These are phyloP conservation scores for Haplosporangium gracile DNA, from an alignment of 192 early-diverging fungal genomes.

Conservation along the genomic window DNA sequence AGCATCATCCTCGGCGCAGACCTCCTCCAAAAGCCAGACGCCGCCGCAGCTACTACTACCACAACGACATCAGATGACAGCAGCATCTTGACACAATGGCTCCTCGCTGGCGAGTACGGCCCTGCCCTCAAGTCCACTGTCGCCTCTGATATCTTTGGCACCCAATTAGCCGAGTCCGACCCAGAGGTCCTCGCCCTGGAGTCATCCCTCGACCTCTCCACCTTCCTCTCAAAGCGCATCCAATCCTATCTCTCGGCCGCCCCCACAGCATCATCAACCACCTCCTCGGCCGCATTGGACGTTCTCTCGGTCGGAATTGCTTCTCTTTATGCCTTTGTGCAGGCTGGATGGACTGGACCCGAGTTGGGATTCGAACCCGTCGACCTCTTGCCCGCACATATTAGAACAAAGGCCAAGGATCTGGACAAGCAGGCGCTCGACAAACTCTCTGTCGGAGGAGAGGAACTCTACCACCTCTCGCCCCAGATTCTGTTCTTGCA, in stretches of 20 bases:
- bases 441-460: slow-evolving; percentile 80
- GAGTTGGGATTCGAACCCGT: slow-evolving; percentile 69
- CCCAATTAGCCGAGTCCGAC: slow-evolving; percentile 44
- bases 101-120: slow-evolving; percentile 65
- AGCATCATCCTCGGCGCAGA: slow-evolving; percentile 46
- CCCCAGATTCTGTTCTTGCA: slow-evolving; percentile 75
- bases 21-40: slow-evolving; percentile 20
- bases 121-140: slow-evolving; percentile 58
- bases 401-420: slow-evolving; percentile 46
- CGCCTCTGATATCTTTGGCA: slow-evolving; percentile 66
- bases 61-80: neutral
- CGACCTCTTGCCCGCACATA: slow-evolving; percentile 67
- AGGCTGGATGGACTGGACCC: slow-evolving; percentile 93
- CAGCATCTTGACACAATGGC: slow-evolving; percentile 35
- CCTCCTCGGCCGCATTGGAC: slow-evolving; percentile 41
- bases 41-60: slow-evolving; percentile 5
- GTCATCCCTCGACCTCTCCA: slow-evolving; percentile 54
- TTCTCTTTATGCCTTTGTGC: slow-evolving; percentile 85
- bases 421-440: slow-evolving; percentile 63
- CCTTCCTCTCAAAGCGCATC: slow-evolving; percentile 59
- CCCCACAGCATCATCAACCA: slow-evolving; percentile 8
- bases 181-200: slow-evolving; percentile 20
- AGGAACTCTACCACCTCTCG: slow-evolving; percentile 87
- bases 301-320: slow-evolving; percentile 75
- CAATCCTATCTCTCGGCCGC: slow-evolving; percentile 45